phyloP scores from a whole-genome alignment of 1,284 basidiomycete genomes.

The Tremellales sp. region DNA sequence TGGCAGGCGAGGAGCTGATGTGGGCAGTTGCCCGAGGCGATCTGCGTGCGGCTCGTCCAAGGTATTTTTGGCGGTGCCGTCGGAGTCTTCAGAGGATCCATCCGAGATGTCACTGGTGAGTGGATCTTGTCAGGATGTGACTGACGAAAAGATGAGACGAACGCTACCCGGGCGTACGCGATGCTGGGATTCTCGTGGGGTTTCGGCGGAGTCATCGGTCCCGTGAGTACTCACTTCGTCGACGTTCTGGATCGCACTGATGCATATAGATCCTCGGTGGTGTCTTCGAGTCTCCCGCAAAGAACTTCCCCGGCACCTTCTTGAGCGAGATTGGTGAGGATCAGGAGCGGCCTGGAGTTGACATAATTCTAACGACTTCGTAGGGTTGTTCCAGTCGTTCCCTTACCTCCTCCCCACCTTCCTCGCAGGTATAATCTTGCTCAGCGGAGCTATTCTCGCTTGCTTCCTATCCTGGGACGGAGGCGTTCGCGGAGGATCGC shows the following conservation, averaged over 20 bases:
- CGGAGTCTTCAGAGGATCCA: slow-evolving; percentile 75
- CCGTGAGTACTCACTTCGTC: slow-evolving; percentile 17
- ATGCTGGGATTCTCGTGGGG: slow-evolving; percentile 96
- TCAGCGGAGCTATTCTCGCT: slow-evolving; percentile 70
- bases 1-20: not conserved
- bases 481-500: slow-evolving; percentile 72
- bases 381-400: slow-evolving; percentile 60
- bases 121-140: not conserved
- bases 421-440: slow-evolving; percentile 70
- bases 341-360: not conserved
- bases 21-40: slow-evolving; percentile 66
- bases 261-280: slow-evolving; percentile 69
- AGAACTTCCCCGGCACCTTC: slow-evolving; percentile 69
- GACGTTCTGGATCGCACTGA: too few relatives aligned
- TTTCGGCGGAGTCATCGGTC: slow-evolving; percentile 65
- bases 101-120: slow-evolving; percentile 77
- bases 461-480: slow-evolving; percentile 89
- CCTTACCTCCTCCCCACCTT: slow-evolving; percentile 89
- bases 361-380: not conserved
- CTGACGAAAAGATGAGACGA: slow-evolving; percentile 53
- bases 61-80: slow-evolving; percentile 94
- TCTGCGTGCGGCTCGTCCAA: slow-evolving; percentile 83
- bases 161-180: slow-evolving; percentile 90
- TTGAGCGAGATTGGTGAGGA: slow-evolving; percentile 57
- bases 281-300: slow-evolving; percentile 75